These are phyloP conservation scores for Glebionis coronaria DNA, from an alignment of 129 eudicot species.

Conservation along the genomic window DNA sequence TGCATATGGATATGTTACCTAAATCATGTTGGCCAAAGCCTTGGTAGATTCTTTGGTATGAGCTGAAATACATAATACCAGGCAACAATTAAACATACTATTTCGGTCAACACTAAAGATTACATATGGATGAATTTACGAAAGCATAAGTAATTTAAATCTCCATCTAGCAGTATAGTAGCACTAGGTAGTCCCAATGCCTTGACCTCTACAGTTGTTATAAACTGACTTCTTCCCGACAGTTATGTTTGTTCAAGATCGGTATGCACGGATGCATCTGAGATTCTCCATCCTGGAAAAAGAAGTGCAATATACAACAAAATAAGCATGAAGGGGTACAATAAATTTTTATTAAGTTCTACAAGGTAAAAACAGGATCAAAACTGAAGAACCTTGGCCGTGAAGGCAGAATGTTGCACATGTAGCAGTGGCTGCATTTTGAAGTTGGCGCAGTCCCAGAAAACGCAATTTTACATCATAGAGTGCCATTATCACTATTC, in stretches of 20 bases:
- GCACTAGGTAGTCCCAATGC: slow-evolving; percentile 70
- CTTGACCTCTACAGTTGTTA: slow-evolving; percentile 57
- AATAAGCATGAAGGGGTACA: too few relatives aligned
- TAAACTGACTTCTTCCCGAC: slow-evolving; percentile 82
- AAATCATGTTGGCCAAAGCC: slow-evolving; percentile 74
- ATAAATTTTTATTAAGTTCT: too few relatives aligned
- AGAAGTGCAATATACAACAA: slow-evolving; percentile 1
- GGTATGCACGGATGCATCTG: slow-evolving; percentile 60
- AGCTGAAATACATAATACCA: slow-evolving; percentile 53
- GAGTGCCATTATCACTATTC: slow-evolving; percentile 19
- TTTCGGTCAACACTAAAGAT: slow-evolving; percentile 1
- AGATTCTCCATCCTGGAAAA: slow-evolving; percentile 70
- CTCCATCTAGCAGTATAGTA: slow-evolving; percentile 82
- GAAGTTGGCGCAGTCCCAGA: slow-evolving; percentile 92
- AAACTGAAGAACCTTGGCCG: slow-evolving; percentile 53
- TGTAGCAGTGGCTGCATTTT: slow-evolving; percentile 85
- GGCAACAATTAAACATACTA: background rate
- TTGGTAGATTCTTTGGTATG: slow-evolving; percentile 93
- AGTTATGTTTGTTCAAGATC: slow-evolving; percentile 71
- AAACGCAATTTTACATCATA: slow-evolving; percentile 57
- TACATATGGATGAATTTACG: slow-evolving; percentile 7
- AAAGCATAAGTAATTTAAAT: slow-evolving; percentile 30
- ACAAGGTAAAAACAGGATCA: background rate
- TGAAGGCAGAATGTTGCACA: slow-evolving; percentile 99
- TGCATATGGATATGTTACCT: too few relatives aligned